Evolutionary conservation across 164 flowering plant species (phyloP).

Genomic region (Nymphaea thermarum): DNA sequence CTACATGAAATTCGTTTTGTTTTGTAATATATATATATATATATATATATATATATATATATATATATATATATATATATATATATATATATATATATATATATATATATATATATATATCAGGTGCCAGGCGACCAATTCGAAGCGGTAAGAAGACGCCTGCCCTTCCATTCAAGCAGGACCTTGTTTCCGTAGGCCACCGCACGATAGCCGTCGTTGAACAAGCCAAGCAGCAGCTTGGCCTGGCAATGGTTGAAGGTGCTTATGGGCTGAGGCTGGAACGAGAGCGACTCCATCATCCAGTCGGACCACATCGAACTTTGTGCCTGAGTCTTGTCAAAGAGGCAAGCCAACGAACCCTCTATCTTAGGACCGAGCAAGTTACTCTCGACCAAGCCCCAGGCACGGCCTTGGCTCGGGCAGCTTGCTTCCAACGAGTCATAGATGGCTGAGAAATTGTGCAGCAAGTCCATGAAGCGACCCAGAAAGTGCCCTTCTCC

Average conservation of each 20-base stretch:
- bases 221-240: constrained; percentile 52
- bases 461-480: constrained; percentile 59
- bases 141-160: constrained; percentile 61
- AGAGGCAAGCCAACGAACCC: constrained; percentile 36
- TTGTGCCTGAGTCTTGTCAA: constrained; percentile 12
- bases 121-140: constrained; percentile 31
- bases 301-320: constrained; percentile 35
- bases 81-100: too few species aligned
- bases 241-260: constrained; percentile 75
- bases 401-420: constrained; percentile 51
- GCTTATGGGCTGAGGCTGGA: constrained; percentile 28
- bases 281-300: constrained; percentile 33
- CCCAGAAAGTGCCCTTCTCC: constrained; percentile 26
- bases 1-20: too few species aligned
- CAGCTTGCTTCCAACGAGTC: constrained; percentile 75
- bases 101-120: too few species aligned
- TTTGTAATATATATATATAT: too few species aligned
- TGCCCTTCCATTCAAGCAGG: constrained; percentile 61
- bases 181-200: constrained; percentile 48
- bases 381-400: constrained; percentile 58
- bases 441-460: constrained; percentile 60
- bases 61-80: too few species aligned
- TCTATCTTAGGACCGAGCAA: constrained; percentile 58
- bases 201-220: constrained; percentile 61
- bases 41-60: too few species aligned